Conservation (phyloP, 139 green algal genomes). For the Chlorella sp. region DNA sequence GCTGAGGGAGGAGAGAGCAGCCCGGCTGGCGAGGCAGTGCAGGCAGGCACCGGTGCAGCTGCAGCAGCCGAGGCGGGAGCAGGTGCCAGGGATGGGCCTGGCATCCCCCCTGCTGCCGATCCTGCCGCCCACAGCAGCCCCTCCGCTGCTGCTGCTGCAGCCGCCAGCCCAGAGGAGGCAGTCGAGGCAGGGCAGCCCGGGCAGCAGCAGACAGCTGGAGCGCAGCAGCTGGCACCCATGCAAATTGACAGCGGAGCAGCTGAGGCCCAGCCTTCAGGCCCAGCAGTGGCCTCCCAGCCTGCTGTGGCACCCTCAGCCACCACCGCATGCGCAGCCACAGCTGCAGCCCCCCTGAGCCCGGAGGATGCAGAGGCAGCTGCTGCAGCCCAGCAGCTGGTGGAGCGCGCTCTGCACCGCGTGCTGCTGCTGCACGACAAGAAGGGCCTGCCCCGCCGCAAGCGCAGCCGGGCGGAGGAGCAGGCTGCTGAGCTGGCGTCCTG, state of each 20-base stretch:
- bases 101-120: background rate
- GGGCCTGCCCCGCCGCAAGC: conserved; percentile 1
- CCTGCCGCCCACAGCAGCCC: background rate
- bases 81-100: background rate
- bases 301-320: background rate
- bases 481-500: background rate
- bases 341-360: background rate
- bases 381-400: background rate
- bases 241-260: background rate
- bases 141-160: background rate
- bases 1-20: background rate
- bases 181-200: background rate
- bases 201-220: too few relatives aligned
- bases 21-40: too few relatives aligned
- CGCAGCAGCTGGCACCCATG: background rate
- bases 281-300: background rate
- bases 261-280: background rate
- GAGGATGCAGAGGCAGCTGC: conserved; percentile 11
- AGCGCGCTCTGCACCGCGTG: background rate
- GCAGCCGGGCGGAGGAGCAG: background rate
- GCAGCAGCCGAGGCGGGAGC: background rate
- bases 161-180: background rate
- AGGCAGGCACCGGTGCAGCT: too few relatives aligned
- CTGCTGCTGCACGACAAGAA: conserved; percentile 29
- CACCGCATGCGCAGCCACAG: background rate